Percentiles rank a stretch among this genome's conserved stretches.
phyloP scores from a whole-genome alignment of 768 basidiomycete species.

The Tubosaeta sp. region DNA sequence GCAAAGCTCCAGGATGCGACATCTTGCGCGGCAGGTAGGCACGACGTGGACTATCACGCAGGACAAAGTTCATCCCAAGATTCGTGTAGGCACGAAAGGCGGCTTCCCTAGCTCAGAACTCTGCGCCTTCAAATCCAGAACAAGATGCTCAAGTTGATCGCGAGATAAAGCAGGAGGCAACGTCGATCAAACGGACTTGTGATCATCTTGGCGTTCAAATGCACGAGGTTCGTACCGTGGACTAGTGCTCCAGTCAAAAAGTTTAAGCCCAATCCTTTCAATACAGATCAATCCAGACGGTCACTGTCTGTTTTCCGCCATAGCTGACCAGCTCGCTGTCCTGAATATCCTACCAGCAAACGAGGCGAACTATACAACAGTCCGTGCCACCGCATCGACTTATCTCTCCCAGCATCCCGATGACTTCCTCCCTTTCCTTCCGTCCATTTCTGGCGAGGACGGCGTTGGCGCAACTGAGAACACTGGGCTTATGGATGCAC shows the following conservation, averaged over 20 bases:
- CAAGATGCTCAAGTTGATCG: conserved; percentile 54
- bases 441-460: conserved; percentile 69
- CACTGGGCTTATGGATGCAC: conserved; percentile 65
- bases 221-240: conserved; percentile 47
- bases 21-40: conserved; percentile 67
- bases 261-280: neutral
- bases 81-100: conserved; percentile 63
- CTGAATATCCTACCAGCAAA: conserved; percentile 58
- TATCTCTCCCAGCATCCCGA: conserved; percentile 82
- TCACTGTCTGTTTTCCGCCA: conserved; percentile 91
- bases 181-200: conserved; percentile 59
- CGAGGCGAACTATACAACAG: conserved; percentile 55
- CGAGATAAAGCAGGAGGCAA: conserved; percentile 66
- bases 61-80: conserved; percentile 1
- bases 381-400: conserved; percentile 67
- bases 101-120: conserved; percentile 53
- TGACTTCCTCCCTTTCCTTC: conserved; percentile 92
- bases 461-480: conserved; percentile 52
- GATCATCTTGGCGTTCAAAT: conserved; percentile 62
- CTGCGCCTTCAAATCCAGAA: conserved; percentile 51
- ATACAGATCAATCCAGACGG: conserved; percentile 90
- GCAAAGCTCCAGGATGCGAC: conserved; percentile 58
- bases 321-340: conserved; percentile 86
- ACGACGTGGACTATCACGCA: neutral
- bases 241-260: neutral